A percentile compares a stretch with the other conserved stretches of the same genome.
Conservation (phyloP, 2,329 filamentous ascomycete species). For the Achaetomium macrosporum region DNA sequence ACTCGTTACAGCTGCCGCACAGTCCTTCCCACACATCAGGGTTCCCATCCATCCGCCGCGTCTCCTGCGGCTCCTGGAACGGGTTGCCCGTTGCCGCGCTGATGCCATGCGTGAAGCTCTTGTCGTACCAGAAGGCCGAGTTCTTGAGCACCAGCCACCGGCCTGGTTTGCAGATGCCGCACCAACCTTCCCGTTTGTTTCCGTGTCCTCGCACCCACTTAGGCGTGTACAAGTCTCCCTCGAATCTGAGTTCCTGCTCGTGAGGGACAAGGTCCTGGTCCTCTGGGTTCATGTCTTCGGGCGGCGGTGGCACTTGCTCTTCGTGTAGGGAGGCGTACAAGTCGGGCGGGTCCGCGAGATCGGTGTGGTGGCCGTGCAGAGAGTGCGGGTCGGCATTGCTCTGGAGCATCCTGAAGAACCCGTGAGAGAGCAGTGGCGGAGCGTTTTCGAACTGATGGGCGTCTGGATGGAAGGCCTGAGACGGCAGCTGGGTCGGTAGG, state of each 20-base stretch:
- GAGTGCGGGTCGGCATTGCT: slow-evolving; percentile 67
- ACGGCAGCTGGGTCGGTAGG: slow-evolving; percentile 49
- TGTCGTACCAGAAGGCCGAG: slow-evolving; percentile 90
- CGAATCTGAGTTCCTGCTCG: slow-evolving; percentile 73
- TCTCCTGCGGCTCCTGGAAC: slow-evolving; percentile 72
- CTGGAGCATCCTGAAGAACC: slow-evolving; percentile 66
- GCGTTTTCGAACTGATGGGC: slow-evolving; percentile 52
- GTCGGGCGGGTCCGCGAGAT: slow-evolving; percentile 69
- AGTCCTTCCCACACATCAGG: slow-evolving; percentile 77
- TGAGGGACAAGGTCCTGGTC: slow-evolving; percentile 71
- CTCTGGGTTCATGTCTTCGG: slow-evolving; percentile 73
- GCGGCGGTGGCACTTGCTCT: slow-evolving; percentile 66
- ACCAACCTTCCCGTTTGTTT: slow-evolving; percentile 86
- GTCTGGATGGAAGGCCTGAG: slow-evolving; percentile 45
- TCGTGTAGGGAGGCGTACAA: slow-evolving; percentile 70
- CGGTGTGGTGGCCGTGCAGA: slow-evolving; percentile 63
- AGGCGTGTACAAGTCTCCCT: slow-evolving; percentile 77
- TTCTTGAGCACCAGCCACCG: slow-evolving; percentile 86
- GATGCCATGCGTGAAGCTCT: slow-evolving; percentile 83
- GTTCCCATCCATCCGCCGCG: slow-evolving; percentile 70
- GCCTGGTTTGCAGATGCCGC: slow-evolving; percentile 79
- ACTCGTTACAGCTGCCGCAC: slow-evolving; percentile 72
- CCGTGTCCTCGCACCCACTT: slow-evolving; percentile 79
- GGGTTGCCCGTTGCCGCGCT: slow-evolving; percentile 73
- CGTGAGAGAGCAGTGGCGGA: slow-evolving; percentile 61